Evolutionary conservation across 2,329 filamentous ascomycete species (phyloP).

Genomic region (Penicillium sp.): DNA sequence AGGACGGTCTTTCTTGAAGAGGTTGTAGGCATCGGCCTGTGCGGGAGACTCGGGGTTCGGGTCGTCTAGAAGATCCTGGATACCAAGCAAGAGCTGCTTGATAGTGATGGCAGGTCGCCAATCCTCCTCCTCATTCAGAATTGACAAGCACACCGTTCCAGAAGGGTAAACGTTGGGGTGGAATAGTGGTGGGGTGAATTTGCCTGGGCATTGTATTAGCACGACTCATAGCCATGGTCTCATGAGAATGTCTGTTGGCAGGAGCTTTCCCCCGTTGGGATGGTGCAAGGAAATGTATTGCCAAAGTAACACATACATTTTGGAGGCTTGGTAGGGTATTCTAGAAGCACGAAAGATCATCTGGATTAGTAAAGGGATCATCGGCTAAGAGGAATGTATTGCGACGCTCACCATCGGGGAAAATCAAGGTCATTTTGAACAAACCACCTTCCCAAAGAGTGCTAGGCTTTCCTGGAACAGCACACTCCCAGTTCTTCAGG

Average conservation of each 20-base stretch:
- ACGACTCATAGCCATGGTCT: not conserved
- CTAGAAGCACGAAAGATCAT: slow-evolving; percentile 48
- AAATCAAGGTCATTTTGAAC: slow-evolving; percentile 89
- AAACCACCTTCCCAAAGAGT: slow-evolving; percentile 97
- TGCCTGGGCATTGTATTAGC: slow-evolving; percentile 59
- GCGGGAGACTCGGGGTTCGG: slow-evolving; percentile 96
- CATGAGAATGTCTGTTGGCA: not conserved
- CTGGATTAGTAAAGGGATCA: slow-evolving; percentile 13
- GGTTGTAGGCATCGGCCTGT: slow-evolving; percentile 94
- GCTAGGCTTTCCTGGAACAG: slow-evolving; percentile 92
- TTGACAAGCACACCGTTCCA: slow-evolving; percentile 94
- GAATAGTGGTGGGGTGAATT: slow-evolving; percentile 93
- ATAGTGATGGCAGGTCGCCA: slow-evolving; percentile 99
- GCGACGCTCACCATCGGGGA: slow-evolving; percentile 75
- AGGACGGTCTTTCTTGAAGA: slow-evolving; percentile 84
- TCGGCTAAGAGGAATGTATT: slow-evolving; percentile 8
- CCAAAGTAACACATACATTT: slow-evolving; percentile 69
- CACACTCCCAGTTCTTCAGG: slow-evolving; percentile 94
- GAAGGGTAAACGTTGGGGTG: slow-evolving; percentile 99
- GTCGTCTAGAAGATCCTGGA: slow-evolving; percentile 92
- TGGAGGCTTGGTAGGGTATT: slow-evolving; percentile 97
- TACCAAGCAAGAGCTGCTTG: slow-evolving; percentile 93
- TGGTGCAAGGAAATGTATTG: not conserved
- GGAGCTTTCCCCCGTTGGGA: not conserved
- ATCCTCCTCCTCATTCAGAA: slow-evolving; percentile 95